Evolutionary conservation across 2,329 filamentous ascomycete species (phyloP), one percentile per base, ranked within the genome.

Genomic region (Cladosporium sp.): DNA sequence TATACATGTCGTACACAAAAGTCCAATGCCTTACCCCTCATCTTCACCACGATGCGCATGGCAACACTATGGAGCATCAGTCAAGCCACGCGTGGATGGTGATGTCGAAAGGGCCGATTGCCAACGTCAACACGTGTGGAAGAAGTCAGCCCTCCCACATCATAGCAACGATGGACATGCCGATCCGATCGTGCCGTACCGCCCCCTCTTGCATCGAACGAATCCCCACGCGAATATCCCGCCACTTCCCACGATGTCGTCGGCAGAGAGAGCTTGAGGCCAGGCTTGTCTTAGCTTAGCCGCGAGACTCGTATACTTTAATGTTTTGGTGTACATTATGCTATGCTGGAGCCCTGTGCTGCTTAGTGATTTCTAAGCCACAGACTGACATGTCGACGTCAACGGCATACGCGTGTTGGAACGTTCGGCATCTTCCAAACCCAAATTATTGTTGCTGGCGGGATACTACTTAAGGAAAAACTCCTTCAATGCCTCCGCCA

Each of bases 401-500:
- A 4, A 28, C 28, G 28, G 28, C 28, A 28, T 18, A 30, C 51
- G 51, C 28, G 51, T 54, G 10, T 21, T 21, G 18, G 4, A 0
- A 23, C 39, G n/a, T 21, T 21, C 39, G 39, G 26, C 26, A 28
- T 54, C 10, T 13, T 51, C 23, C 25, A 54, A n/a, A 18, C 26
- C 18, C 18, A 21, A 11, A 32, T 3, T 6, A 18, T 21, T 23
- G 18, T 28, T 5, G n/a, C 8, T 28, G 25, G 16, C 26, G 39
- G 39, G 8, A 11, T 57, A 18, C 46, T 62, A 62, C 30, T 56
- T 48, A 0, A 74, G 46, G 14, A 75, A 70, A 57, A 75, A 74
- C 53, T 71, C 70, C 25, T 58, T 70, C 69, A 75, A 63, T 48
- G 68, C 69, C 53, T 65, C 65, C 43, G 72, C 73, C 65, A 76